phyloP scores from a whole-genome alignment of 2,329 filamentous ascomycete species.

The Helminthosporium solani region DNA sequence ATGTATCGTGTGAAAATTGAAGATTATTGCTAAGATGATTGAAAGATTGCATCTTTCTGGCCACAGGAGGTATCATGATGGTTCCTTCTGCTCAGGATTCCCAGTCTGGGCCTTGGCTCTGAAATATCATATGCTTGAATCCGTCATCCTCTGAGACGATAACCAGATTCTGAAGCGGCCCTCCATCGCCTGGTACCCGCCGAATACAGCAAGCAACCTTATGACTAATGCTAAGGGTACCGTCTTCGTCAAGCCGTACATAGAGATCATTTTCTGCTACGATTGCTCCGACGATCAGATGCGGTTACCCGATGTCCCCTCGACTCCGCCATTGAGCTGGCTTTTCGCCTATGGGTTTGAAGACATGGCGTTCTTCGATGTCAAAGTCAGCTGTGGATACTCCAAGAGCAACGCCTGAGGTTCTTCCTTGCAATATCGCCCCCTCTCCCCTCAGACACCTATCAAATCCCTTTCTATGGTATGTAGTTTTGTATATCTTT shows the following conservation, averaged over 20 bases:
- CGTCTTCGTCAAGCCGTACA: constrained; percentile 14
- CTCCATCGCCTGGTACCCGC: neutral
- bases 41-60: no score
- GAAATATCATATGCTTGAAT: constrained; percentile 20
- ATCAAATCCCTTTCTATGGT: no score
- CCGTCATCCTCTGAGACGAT: constrained; percentile 23
- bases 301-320: constrained; percentile 6
- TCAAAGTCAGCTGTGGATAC: constrained; percentile 23
- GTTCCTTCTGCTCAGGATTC: constrained; percentile 35
- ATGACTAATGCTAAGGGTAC: neutral
- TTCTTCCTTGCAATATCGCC: no score
- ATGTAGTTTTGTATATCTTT: no score
- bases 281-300: constrained; percentile 27
- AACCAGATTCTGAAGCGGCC: constrained; percentile 4
- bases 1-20: no score
- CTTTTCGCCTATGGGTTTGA: constrained; percentile 22
- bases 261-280: constrained; percentile 28
- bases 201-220: neutral
- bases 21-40: no score
- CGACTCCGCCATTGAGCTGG: constrained; percentile 14
- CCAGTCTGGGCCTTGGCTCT: no score
- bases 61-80: constrained; percentile 23
- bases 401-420: neutral
- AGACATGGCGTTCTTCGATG: constrained; percentile 28
- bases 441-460: no score